Evolutionary conservation across 2,329 filamentous ascomycete genomes (phyloP).

Genomic region (Dactylonectria macrodidyma): DNA sequence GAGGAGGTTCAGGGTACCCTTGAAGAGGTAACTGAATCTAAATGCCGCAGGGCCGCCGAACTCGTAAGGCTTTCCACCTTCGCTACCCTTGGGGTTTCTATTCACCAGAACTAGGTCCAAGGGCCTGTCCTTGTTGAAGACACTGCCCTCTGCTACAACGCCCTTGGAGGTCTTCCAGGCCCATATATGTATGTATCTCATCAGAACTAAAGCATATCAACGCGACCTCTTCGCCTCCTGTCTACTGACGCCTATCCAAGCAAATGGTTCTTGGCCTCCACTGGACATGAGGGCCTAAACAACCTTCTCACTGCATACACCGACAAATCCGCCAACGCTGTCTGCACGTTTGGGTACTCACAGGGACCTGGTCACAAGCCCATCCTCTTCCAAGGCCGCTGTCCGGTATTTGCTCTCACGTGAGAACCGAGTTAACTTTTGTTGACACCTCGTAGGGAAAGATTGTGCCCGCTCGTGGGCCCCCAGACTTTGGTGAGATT

Average conservation of each 20-base stretch:
- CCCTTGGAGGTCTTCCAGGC: slow-evolving; percentile 90
- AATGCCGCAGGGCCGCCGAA: slow-evolving; percentile 86
- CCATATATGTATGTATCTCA: slow-evolving; percentile 85
- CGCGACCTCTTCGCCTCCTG: background rate
- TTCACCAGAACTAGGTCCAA: slow-evolving; percentile 69
- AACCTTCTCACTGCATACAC: slow-evolving; percentile 90
- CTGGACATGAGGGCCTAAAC: slow-evolving; percentile 90
- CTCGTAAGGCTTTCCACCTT: slow-evolving; percentile 66
- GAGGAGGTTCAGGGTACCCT: slow-evolving; percentile 93
- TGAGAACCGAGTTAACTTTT: slow-evolving; percentile 2
- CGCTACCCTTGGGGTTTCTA: background rate
- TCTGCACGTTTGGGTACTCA: slow-evolving; percentile 96
- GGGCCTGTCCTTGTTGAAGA: slow-evolving; percentile 96
- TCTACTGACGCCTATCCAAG: slow-evolving; percentile 61
- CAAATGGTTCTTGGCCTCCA: slow-evolving; percentile 91
- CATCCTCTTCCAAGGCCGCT: slow-evolving; percentile 92
- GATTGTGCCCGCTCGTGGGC: slow-evolving; percentile 88
- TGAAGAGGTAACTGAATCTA: slow-evolving; percentile 91
- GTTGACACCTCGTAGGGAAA: slow-evolving; percentile 65
- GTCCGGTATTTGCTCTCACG: slow-evolving; percentile 68
- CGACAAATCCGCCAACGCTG: slow-evolving; percentile 92
- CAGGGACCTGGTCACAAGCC: slow-evolving; percentile 87
- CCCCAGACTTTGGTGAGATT: slow-evolving; percentile 82
- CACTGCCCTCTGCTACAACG: slow-evolving; percentile 93
- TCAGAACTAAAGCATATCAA: background rate